These are phyloP conservation scores for Tetragonia tetragonoides DNA, from an alignment of 148 eudicot genomes.

Conservation along the genomic window DNA sequence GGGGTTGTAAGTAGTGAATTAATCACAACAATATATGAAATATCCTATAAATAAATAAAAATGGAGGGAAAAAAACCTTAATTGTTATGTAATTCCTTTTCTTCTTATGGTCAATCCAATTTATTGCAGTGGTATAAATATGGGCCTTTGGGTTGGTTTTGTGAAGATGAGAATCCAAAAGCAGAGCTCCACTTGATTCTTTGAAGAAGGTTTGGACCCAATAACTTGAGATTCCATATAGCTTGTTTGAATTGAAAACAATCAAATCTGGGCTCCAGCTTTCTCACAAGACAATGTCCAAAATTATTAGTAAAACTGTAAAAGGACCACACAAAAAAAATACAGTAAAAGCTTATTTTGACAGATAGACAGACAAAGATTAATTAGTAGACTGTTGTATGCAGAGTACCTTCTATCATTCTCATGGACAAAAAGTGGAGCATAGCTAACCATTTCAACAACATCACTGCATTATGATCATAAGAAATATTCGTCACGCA, in stretches of 20 bases:
- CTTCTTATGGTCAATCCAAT: constrained; percentile 40
- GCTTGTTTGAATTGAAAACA: constrained; percentile 55
- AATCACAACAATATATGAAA: too few species aligned
- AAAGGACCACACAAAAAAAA: not conserved
- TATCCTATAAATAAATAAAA: too few species aligned
- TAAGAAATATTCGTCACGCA: too few species aligned
- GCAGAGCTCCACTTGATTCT: constrained; percentile 67
- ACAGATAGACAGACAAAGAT: too few species aligned
- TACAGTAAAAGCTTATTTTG: too few species aligned
- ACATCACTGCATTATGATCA: too few species aligned
- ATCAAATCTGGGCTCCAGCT: constrained; percentile 79
- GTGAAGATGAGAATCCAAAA: constrained; percentile 44
- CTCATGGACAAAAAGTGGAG: too few species aligned
- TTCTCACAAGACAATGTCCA: not conserved
- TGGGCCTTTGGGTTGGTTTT: constrained; percentile 25
- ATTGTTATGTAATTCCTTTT: constrained; percentile 46
- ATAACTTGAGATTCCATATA: constrained; percentile 74
- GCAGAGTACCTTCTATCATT: too few species aligned
- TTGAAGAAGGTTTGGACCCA: constrained; percentile 83
- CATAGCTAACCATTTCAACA: too few species aligned
- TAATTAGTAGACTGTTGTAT: too few species aligned
- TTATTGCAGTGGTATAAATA: constrained; percentile 58
- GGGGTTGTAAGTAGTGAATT: too few species aligned
- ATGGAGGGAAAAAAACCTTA: constrained; percentile 58
- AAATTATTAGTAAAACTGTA: not conserved